Base-by-base conservation (phyloP, 371 early-diverging fungal species). In the Cokeromyces recurvatus region DNA sequence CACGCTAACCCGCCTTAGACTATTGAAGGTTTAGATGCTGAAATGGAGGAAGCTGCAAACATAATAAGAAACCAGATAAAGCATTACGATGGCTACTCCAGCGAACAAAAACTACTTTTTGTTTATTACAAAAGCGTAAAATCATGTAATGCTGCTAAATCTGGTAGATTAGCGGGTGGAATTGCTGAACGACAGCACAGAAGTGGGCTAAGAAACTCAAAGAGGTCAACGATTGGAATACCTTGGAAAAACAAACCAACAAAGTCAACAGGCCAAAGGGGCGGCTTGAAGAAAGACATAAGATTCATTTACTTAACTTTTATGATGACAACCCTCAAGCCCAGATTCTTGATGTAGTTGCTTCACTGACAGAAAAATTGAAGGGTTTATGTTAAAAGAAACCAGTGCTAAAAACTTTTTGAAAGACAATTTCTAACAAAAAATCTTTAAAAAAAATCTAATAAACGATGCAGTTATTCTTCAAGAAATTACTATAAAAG, bases 201-300 rank as follows among this genome's bases (percentile, higher is more conserved):
- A 55, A 49, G 15, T 46, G 46, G 50, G 56, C 46, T 34, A 55
- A 49, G 35, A 46, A 42, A 41, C 39, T 49, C 35, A 35, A 43
- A 48, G 35, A 53, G 31, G 43, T 42, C 22, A 53, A 46, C 41
- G 31, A 42, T 21, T 53, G 46, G 42, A 43, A 17, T 43, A 43
- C 43, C 36, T 38, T 39, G n/a, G 43, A 47, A 45, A 49, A 38
- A 27, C 36, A 49, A 44, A 40, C 41, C 11, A 55, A 40, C 20
- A 32, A 32, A 39, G 32, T 55, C 17, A 55, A 48, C 43, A 54
- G 38, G 45, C 21, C 43, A 47, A 38, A 19, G 7, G n/a, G 19
- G 9, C 54, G 43, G 25, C 44, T 55, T 36, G 44, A 43, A 22
- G 43, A 41, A 14, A 43, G 36, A 17, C 43, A 48, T 12, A 47